A percentile compares a stretch with the other conserved stretches of the same genome.
Evolutionary conservation across 2,329 filamentous ascomycete species (phyloP).

Genomic region (Beauveria pseudobassiana): DNA sequence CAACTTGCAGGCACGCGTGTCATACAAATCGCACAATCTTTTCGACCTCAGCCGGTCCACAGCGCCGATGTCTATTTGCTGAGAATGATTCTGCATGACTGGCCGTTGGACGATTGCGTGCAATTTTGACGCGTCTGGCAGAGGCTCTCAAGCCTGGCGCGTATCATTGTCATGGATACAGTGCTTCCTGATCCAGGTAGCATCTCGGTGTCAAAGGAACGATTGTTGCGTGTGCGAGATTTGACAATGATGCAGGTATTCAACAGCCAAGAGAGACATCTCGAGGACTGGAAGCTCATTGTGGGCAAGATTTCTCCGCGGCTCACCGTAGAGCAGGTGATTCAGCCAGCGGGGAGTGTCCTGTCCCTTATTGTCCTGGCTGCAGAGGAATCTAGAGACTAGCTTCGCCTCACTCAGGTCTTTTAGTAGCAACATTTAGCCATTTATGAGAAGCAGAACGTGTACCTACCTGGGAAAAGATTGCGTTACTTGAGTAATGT

Average conservation of each 20-base stretch:
- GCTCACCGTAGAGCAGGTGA: no score
- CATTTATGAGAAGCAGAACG: no score
- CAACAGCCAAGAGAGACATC: neutral
- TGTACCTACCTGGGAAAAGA: no score
- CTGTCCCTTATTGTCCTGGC: no score
- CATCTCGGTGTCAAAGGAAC: neutral
- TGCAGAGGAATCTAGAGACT: no score
- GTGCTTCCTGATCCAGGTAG: neutral
- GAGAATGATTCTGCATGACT: neutral
- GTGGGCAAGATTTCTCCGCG: no score
- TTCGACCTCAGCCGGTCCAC: neutral
- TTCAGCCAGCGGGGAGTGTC: no score
- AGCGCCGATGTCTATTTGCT: neutral
- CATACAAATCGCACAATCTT: neutral
- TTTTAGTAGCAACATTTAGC: no score
- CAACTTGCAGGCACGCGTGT: no score
- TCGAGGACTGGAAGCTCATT: neutral
- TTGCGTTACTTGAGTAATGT: no score
- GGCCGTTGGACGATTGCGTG: neutral
- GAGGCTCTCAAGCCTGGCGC: neutral
- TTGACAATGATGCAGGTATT: neutral
- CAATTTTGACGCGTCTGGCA: neutral
- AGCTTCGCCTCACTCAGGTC: no score
- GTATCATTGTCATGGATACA: neutral
- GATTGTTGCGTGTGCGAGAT: neutral